These are phyloP conservation scores for Panicum miliaceum DNA, from an alignment of 176 grass and related monocot species.

Conservation along the genomic window DNA sequence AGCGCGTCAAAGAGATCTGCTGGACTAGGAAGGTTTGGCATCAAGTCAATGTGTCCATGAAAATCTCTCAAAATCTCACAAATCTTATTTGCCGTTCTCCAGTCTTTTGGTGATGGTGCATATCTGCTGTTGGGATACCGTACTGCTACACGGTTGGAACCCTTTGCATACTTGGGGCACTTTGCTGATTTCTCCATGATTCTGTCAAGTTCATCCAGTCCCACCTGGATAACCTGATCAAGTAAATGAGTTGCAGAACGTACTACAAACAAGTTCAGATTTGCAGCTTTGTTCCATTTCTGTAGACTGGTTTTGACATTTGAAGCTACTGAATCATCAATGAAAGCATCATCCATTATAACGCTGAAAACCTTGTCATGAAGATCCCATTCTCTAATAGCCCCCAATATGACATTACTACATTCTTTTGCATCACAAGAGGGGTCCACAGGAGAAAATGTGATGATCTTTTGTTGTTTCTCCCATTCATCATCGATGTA, in stretches of 20 bases:
- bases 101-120: conserved; percentile 28
- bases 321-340: conserved; percentile 40
- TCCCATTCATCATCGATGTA: conserved; percentile 43
- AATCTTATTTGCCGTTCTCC: conserved; percentile 6
- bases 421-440: conserved; percentile 23
- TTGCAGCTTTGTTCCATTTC: conserved; percentile 20
- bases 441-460: conserved; percentile 8
- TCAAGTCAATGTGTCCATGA: background rate
- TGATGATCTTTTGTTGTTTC: conserved; percentile 34
- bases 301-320: conserved; percentile 20
- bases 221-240: conserved; percentile 46
- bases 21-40: background rate
- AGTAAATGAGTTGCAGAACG: conserved; percentile 43
- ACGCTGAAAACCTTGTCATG: conserved; percentile 38
- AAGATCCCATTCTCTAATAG: conserved; percentile 41
- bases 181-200: conserved; percentile 29
- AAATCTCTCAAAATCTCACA: conserved; percentile 32
- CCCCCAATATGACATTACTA: conserved; percentile 11
- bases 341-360: conserved; percentile 34
- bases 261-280: conserved; percentile 40
- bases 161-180: background rate
- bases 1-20: conserved; percentile 14
- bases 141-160: conserved; percentile 14
- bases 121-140: conserved; percentile 25
- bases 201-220: conserved; percentile 45